Evolutionary conservation across 208 protist genomes (phyloP), one percentile per base, ranked within the genome.

Genomic region (Trypanosoma vivax): DNA sequence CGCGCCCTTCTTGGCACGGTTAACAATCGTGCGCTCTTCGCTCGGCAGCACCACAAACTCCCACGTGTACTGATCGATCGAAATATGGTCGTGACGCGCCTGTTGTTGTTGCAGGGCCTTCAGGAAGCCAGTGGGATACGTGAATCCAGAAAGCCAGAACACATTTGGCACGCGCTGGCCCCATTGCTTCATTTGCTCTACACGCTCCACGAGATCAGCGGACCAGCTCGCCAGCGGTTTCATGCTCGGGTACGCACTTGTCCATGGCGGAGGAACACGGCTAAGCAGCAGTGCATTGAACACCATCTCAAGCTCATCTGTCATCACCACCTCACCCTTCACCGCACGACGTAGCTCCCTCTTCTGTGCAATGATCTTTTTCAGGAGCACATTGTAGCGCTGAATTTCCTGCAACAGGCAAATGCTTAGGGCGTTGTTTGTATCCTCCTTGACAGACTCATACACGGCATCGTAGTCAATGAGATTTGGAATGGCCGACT

Each of bases 141-240:
- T 99, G 66, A 99, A 98, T 46, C 96, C 97, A 30, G 90, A 79
- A 29, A 99, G 86, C 97, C 97, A 99, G 66, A 98, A 99, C 13
- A 97, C 86, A 18, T 84, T 95, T 33, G 96, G 97, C 18, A 81
- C 83, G 13, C 85, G 81, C 53, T 92, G 79, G 9, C 82, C 86
- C 96, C 96, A 98, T 61, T 84, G 25, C 50, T 81, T 84, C 67
- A 98, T 85, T 66, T 97, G 95, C 30, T 97, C 86, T 9, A 98
- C 73, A 25, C 97, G 77, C 27, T 90, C 79, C 2, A 90, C 70
- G 0, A 99, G 79, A 73, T 99, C 98, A 13, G 88, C 57, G 14
- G 81, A 87, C 97, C 98, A 99, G 63, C 90, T 84, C 10, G 92
- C 89, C 14, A 99, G 82, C 6, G 96, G 90, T 77, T 98, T 99